Percentiles rank a stretch among this genome's conserved stretches.
These are phyloP conservation scores for Globomyces pollinis-pini DNA, from an alignment of 192 early-diverging fungal species.

Conservation along the genomic window DNA sequence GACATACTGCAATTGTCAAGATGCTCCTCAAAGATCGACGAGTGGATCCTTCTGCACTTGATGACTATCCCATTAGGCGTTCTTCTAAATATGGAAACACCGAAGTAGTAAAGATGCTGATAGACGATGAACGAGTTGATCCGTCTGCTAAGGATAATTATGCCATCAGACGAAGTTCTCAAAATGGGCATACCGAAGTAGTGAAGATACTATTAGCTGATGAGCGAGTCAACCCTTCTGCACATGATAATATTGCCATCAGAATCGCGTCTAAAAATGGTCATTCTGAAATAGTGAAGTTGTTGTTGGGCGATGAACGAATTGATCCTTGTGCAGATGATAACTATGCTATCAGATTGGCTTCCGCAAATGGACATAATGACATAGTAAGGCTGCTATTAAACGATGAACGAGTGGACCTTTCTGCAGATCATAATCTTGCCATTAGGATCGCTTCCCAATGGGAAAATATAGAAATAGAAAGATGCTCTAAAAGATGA, in stretches of 20 bases:
- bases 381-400: background rate
- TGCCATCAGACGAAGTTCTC: no score
- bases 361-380: background rate
- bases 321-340: background rate
- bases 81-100: background rate
- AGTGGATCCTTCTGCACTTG: background rate
- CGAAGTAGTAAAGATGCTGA: background rate
- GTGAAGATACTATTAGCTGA: no score
- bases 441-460: no score
- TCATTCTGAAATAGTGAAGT: background rate
- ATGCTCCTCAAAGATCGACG: background rate
- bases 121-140: no score
- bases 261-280: constrained; percentile 1
- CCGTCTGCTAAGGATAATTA: no score
- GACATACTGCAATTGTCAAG: background rate
- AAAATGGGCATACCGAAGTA: no score
- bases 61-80: background rate
- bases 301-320: background rate
- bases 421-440: no score
- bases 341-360: background rate
- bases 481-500: no score
- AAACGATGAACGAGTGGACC: background rate
- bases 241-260: background rate
- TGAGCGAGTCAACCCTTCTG: background rate
- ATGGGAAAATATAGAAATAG: no score